Percentiles rank a stretch among this genome's conserved stretches.
phyloP scores from a whole-genome alignment of 2,329 filamentous ascomycete species.

The Aurifilum marmelostoma region DNA sequence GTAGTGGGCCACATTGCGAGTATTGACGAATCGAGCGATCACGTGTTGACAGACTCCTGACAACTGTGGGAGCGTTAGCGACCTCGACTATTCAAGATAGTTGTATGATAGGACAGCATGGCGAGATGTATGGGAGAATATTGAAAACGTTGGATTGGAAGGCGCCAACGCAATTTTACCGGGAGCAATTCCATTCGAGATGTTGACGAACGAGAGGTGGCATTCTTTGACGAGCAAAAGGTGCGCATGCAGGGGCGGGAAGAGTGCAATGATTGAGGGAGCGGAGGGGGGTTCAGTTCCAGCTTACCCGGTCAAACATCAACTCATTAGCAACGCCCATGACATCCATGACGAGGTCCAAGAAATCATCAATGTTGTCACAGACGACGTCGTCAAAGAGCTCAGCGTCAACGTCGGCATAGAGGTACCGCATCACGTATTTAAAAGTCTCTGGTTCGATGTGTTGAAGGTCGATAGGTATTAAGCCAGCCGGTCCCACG shows the following conservation, averaged over 20 bases:
- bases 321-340: slow-evolving; percentile 90
- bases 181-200: not conserved
- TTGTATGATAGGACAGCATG: not conserved
- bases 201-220: too few relatives aligned
- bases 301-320: slow-evolving; percentile 75
- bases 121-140: not conserved
- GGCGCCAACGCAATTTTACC: not conserved
- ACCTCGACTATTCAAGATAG: not conserved
- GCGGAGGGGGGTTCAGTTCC: not conserved
- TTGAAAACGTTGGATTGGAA: not conserved
- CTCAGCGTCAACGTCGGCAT: slow-evolving; percentile 78
- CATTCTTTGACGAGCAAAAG: too few relatives aligned
- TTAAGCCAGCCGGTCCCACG: slow-evolving; percentile 41
- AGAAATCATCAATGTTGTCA: slow-evolving; percentile 77
- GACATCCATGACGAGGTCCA: slow-evolving; percentile 88
- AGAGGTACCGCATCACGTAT: slow-evolving; percentile 79
- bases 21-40: slow-evolving; percentile 82
- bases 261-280: not conserved
- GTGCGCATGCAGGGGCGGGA: too few relatives aligned
- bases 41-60: slow-evolving; percentile 87
- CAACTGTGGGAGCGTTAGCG: slow-evolving; percentile 43
- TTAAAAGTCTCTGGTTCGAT: slow-evolving; percentile 73
- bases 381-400: slow-evolving; percentile 79
- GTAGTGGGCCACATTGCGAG: slow-evolving; percentile 81
- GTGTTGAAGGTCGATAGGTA: slow-evolving; percentile 82